Evolutionary conservation across 1,139 yeast genomes (phyloP), one percentile per base, ranked within the genome.

Genomic region (Kodamaea sp.): DNA sequence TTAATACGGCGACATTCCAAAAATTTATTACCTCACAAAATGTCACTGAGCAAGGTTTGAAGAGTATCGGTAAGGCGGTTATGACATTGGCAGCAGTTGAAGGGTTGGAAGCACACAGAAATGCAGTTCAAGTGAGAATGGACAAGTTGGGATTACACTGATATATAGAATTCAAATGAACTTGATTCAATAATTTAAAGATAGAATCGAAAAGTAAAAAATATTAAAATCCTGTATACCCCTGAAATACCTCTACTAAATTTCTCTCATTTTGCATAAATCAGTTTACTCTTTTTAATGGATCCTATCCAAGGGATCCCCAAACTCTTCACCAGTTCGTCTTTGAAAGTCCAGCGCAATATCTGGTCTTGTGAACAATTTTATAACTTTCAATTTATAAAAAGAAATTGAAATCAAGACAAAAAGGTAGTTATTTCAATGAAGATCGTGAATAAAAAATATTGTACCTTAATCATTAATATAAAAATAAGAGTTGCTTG

Each of bases 61-160:
- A 78, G 60, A 81, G 81, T 53, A 90, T 92, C 48, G 98, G 98
- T 27, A 81, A 79, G 52, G 97, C 97, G 1, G 97, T 94, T 12
- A 92, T 92, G 95, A 81, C 89, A 24, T 77, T 92, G 48, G 98
- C 99, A n/a, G 89, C 81, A 35, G 94, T 89, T 33, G 98, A 92
- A 67, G 98, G 99, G 2, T 75, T 92, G 45, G 97, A 90, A 62
- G 98, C 92, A 8, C 98, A 92, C 70, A 80, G 97, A 64, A 86
- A 89, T 58, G 98, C 98, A 7, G 96, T 90, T 37, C 88, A 88
- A 62, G 83, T 92, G 32, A 81, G 98, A 71, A 81, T 90, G 85
- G 88, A 83, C 48, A 83, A 84, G 55, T 67, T 85, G 38, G 89
- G 89, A 10, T 64, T 71, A 41, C 47, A 31, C n/a, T 44, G 20